Percentiles rank a stretch among this genome's conserved stretches.
phyloP scores from a whole-genome alignment of 2,329 filamentous ascomycete species.

The Apiospora hydei region DNA sequence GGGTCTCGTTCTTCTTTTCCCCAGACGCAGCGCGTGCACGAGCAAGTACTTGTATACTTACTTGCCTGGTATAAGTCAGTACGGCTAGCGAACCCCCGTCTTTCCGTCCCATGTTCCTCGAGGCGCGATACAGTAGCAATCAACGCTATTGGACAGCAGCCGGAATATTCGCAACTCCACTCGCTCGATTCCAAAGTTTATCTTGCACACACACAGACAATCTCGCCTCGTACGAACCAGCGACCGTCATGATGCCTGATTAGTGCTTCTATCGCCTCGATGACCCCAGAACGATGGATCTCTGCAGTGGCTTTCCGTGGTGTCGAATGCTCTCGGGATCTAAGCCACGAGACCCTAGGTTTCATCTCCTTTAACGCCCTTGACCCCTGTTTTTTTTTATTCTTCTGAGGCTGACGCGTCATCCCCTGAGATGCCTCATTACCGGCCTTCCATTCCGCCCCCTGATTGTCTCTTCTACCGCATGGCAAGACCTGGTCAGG shows the following conservation, averaged over 20 bases:
- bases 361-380: conserved; percentile 12
- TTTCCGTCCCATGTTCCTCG: not conserved
- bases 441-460: conserved; percentile 1
- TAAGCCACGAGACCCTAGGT: not conserved
- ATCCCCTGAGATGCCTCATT: conserved; percentile 15
- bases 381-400: not conserved
- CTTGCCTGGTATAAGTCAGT: not conserved
- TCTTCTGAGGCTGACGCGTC: conserved; percentile 14
- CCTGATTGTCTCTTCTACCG: not conserved
- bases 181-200: not conserved
- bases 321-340: not conserved
- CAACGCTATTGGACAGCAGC: not conserved
- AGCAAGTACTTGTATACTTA: not conserved
- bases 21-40: not conserved
- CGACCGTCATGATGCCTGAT: not conserved
- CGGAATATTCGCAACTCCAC: conserved; percentile 5
- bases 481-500: not conserved
- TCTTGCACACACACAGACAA: not conserved
- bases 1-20: not conserved
- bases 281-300: not conserved
- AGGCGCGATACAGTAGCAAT: not conserved
- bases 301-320: not conserved
- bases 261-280: too few species aligned
- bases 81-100: not conserved
- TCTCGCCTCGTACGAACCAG: not conserved